Percentiles rank a stretch among this genome's conserved stretches.
Evolutionary conservation across 805 yeast species (phyloP).

Genomic region (Pichia nanzhaoensis): DNA sequence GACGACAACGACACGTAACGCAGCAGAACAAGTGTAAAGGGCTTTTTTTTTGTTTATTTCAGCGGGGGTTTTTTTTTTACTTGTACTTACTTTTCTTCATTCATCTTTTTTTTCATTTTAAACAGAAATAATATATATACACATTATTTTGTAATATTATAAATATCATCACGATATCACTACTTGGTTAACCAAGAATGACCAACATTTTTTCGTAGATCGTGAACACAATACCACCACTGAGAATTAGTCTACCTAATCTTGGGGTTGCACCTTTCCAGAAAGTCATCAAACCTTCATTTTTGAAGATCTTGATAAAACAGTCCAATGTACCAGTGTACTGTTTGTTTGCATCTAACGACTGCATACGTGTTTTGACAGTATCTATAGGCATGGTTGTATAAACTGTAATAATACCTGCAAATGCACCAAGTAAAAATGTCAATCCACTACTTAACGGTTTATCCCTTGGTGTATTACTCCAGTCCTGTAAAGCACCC

Average conservation of each 20-base stretch:
- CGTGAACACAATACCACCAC: slow-evolving; percentile 97
- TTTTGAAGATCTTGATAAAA: slow-evolving; percentile 67
- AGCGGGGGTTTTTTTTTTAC: slow-evolving; percentile 1
- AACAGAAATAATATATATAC: no score
- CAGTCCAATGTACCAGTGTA: slow-evolving; percentile 78
- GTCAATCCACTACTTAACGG: slow-evolving; percentile 77
- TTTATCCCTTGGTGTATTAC: slow-evolving; percentile 57
- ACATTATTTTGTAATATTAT: no score
- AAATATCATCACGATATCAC: no score
- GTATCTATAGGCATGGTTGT: slow-evolving; percentile 95
- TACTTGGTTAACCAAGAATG: slow-evolving; percentile 33
- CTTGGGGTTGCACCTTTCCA: slow-evolving; percentile 99
- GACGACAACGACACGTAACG: not conserved
- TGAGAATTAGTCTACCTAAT: slow-evolving; percentile 80
- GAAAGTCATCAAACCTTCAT: slow-evolving; percentile 85
- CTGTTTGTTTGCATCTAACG: slow-evolving; percentile 65
- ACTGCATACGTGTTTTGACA: slow-evolving; percentile 95
- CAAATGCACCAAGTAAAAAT: slow-evolving; percentile 82
- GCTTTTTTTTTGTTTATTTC: not conserved
- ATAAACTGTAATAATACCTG: slow-evolving; percentile 86
- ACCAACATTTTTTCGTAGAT: slow-evolving; percentile 86
- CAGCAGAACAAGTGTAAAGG: not conserved
- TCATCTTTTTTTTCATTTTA: not conserved
- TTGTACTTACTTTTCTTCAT: not conserved
- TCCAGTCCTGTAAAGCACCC: slow-evolving; percentile 63